Base-by-base conservation (phyloP, 495 filamentous ascomycete genomes). In the Penicillium ucsense region DNA sequence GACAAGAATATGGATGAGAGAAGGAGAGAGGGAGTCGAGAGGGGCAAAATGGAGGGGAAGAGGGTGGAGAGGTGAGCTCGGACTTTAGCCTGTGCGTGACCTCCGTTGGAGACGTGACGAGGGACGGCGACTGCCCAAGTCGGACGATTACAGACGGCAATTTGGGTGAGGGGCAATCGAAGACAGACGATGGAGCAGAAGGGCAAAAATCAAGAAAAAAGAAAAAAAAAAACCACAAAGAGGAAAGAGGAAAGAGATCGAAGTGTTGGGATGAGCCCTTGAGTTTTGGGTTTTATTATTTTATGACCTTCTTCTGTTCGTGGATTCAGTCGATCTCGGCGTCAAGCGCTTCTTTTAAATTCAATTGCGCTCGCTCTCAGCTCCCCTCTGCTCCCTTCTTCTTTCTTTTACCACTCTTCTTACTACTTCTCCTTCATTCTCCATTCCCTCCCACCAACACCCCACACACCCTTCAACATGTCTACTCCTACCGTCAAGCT, bases 401-500 rank as follows among this genome's bases (percentile, higher is more conserved):
- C 29, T 2, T 43, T 34, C n/a, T 8, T 5, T 33, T 9, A 12
- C 29, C 8, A 10, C 38, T 29, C 38, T 30, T 7, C 28, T 31
- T 30, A 9, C 8, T 3, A 27, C 28, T 30, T n/a, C 39, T 8
- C 29, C 7, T 31, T 30, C 28, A 41, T 8, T 40, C 20, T 30
- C 36, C 36, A 12, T 38, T 35, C 34, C 34, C 34, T 6, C 34
- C 6, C 34, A 6, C 7, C 34, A 35, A 35, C 10, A 7, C 7
- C 34, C 10, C 11, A 40, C 6, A 9, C 20, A 30, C 31, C 41
- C 34, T 29, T 10, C 47, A 55, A 42, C 45, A 56, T 56, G 54
- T 28, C 34, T 53, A n/a, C 44, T 40, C 54, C 54, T 39, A 80
- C 73, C 47, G 71, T 90, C 69, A 91, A 87, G 73, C 80, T 94